Percentiles rank a stretch among this genome's conserved stretches.
These are phyloP conservation scores for Pestalotiopsis sp. DNA, from an alignment of 2,329 filamentous ascomycete species.

Conservation along the genomic window DNA sequence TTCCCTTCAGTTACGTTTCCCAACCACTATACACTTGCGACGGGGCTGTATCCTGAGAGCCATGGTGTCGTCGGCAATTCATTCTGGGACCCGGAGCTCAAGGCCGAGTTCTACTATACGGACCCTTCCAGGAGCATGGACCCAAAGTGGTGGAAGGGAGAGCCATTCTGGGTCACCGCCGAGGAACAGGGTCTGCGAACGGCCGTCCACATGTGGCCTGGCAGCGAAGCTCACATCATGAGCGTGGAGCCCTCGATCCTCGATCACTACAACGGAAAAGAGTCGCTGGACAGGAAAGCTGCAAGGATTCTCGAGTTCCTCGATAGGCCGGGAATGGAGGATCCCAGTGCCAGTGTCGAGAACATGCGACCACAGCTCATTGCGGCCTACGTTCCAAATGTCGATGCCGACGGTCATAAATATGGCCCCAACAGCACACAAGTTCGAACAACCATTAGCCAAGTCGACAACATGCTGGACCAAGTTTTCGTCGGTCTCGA, in stretches of 20 bases:
- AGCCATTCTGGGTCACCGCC: conserved; percentile 92
- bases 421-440: conserved; percentile 96
- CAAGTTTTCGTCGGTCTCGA: conserved; percentile 76
- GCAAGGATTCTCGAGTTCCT: conserved; percentile 79
- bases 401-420: conserved; percentile 83
- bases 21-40: conserved; percentile 92
- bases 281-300: conserved; percentile 76
- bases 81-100: conserved; percentile 82
- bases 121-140: conserved; percentile 75
- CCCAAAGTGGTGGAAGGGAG: conserved; percentile 91
- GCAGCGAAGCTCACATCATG: conserved; percentile 84
- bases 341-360: conserved; percentile 48
- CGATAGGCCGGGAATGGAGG: conserved; percentile 76
- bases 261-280: conserved; percentile 82
- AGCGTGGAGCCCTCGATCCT: conserved; percentile 77
- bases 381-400: conserved; percentile 90
- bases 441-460: conserved; percentile 74
- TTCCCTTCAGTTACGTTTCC: conserved; percentile 98
- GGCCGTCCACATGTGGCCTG: conserved; percentile 98
- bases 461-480: conserved; percentile 84
- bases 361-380: conserved; percentile 83
- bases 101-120: conserved; percentile 87
- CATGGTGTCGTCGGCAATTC: conserved; percentile 93
- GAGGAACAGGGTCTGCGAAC: conserved; percentile 78
- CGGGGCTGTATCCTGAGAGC: conserved; percentile 87